Conservation (phyloP, 2,329 filamentous ascomycete genomes). For the Colletotrichum sp. region DNA sequence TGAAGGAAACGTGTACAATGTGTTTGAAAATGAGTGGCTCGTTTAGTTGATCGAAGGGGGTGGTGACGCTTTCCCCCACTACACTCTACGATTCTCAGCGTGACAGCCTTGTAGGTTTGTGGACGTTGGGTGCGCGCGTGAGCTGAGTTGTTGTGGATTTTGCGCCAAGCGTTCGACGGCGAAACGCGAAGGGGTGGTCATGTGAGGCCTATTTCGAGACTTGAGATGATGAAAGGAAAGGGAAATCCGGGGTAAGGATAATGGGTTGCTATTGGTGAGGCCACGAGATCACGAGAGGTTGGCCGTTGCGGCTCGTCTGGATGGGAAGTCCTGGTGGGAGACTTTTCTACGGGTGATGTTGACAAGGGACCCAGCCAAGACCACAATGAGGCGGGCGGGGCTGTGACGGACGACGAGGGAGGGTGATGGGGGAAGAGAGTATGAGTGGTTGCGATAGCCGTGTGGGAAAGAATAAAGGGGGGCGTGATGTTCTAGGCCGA, state of each 20-base stretch:
- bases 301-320: not conserved
- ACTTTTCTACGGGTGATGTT: not conserved
- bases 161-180: not conserved
- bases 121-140: not conserved
- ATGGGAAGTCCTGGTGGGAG: not conserved
- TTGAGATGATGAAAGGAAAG: not conserved
- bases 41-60: not conserved
- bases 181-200: constrained; percentile 10
- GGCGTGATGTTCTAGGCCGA: not conserved
- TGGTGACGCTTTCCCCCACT: not conserved
- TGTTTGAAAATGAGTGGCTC: constrained; percentile 5
- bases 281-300: not conserved
- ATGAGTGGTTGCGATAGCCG: not conserved
- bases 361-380: not conserved
- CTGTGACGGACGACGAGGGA: not conserved
- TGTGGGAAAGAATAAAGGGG: not conserved
- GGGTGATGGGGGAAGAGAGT: not conserved
- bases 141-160: not conserved
- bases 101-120: constrained; percentile 2
- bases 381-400: not conserved
- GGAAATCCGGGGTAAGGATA: not conserved
- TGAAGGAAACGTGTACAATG: not conserved
- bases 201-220: constrained; percentile 9
- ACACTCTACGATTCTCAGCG: not conserved
- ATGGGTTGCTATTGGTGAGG: not conserved